Conservation (phyloP, 352 stramenopile species). For the Pythium brassicae region DNA sequence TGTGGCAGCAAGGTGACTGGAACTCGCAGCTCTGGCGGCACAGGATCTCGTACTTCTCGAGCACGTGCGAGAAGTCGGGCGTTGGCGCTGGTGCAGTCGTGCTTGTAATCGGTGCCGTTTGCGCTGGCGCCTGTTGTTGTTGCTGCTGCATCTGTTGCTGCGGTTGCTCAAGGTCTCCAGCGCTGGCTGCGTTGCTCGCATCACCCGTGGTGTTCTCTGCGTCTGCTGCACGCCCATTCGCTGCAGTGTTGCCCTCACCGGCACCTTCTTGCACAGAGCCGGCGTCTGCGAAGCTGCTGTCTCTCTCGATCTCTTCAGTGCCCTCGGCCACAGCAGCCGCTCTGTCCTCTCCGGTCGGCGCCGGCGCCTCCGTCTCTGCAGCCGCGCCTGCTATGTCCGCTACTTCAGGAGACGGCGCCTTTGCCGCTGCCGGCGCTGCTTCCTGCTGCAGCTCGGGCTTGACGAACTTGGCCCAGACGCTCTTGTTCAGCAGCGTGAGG, state of each 20-base stretch:
- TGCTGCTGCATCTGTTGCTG: not conserved
- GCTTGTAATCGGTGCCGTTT: too few relatives aligned
- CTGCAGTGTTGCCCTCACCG: too few relatives aligned
- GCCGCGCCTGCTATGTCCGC: not conserved
- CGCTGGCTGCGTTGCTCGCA: not conserved
- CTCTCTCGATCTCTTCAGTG: too few relatives aligned
- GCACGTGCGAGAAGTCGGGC: slow-evolving; percentile 37
- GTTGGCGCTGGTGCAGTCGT: slow-evolving; percentile 8
- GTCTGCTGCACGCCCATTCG: too few relatives aligned
- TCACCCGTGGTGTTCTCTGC: not conserved
- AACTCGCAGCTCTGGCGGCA: slow-evolving; percentile 60
- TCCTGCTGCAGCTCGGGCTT: slow-evolving; percentile 6
- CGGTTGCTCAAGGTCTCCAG: not conserved
- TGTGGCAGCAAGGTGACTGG: slow-evolving; percentile 38
- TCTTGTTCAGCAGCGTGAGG: slow-evolving; percentile 44
- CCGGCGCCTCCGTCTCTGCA: too few relatives aligned
- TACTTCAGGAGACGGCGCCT: not conserved
- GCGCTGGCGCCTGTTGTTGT: not conserved
- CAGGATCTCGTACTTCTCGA: slow-evolving; percentile 55
- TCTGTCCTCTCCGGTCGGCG: too few relatives aligned
- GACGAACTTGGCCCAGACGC: slow-evolving; percentile 38
- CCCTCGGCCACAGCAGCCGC: too few relatives aligned
- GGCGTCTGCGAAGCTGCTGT: too few relatives aligned
- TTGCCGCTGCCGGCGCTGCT: not conserved
- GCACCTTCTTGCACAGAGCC: too few relatives aligned